Conservation (phyloP, 768 basidiomycete species). For the Vishniacozyma victoriae region DNA sequence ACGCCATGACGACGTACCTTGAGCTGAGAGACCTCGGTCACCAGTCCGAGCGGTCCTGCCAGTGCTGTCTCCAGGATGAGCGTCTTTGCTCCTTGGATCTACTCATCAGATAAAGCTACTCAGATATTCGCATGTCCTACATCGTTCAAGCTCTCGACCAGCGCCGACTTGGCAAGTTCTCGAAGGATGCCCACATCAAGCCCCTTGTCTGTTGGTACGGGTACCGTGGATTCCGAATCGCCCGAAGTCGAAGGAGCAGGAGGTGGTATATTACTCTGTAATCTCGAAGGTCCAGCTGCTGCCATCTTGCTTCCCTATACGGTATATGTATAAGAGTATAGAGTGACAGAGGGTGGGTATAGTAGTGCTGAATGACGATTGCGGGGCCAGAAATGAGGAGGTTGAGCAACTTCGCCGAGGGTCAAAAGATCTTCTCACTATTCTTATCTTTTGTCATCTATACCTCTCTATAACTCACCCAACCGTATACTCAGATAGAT, state of each 20-base stretch:
- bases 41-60: conserved; percentile 84
- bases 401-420: too few relatives aligned
- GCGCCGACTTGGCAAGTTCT: conserved; percentile 70
- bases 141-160: conserved; percentile 73
- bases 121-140: conserved; percentile 7
- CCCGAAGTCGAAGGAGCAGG: conserved; percentile 42
- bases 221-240: conserved; percentile 33
- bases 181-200: conserved; percentile 52
- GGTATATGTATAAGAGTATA: neutral
- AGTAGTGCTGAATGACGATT: too few relatives aligned
- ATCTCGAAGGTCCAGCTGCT: conserved; percentile 9
- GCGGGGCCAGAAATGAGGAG: too few relatives aligned
- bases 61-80: conserved; percentile 84
- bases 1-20: conserved; percentile 59
- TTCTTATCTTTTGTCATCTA: too few relatives aligned
- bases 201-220: conserved; percentile 20
- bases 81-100: conserved; percentile 73
- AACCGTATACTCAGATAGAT: too few relatives aligned
- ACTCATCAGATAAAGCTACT: neutral
- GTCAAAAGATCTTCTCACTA: too few relatives aligned
- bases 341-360: too few relatives aligned
- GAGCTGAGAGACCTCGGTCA: conserved; percentile 87
- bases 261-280: conserved; percentile 19
- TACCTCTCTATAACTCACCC: too few relatives aligned
- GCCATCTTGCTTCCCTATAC: conserved; percentile 2